Conservation (phyloP, 2,329 filamentous ascomycete species). For the Teratosphaeria destructans region DNA sequence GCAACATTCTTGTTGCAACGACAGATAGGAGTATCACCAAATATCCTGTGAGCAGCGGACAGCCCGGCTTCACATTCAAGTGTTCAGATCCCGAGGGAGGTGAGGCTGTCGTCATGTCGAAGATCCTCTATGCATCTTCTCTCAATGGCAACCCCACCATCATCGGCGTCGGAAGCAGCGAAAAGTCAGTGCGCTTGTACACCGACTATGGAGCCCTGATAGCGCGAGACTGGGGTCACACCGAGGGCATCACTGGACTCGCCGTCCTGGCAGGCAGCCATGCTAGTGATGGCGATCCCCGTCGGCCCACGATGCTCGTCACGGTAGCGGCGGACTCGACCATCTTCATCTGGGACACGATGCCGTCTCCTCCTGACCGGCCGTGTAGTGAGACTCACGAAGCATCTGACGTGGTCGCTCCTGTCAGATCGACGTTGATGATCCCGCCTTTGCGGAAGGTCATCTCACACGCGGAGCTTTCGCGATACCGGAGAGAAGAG, state of each 20-base stretch:
- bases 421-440: constrained; percentile 32
- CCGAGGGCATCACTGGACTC: constrained; percentile 82
- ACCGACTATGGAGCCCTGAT: constrained; percentile 70
- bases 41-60: constrained; percentile 46
- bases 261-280: constrained; percentile 44
- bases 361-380: constrained; percentile 1
- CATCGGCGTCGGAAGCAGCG: constrained; percentile 81
- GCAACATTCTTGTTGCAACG: constrained; percentile 47
- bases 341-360: constrained; percentile 39
- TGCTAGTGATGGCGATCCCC: background rate
- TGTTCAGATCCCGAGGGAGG: constrained; percentile 68
- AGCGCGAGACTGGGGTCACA: constrained; percentile 88
- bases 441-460: constrained; percentile 74
- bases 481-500: constrained; percentile 55
- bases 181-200: constrained; percentile 90
- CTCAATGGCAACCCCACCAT: constrained; percentile 55
- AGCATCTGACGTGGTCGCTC: background rate
- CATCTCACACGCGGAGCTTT: constrained; percentile 75
- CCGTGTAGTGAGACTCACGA: background rate
- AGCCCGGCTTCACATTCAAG: constrained; percentile 64
- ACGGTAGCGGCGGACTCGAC: constrained; percentile 42
- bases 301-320: constrained; percentile 22
- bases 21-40: constrained; percentile 55
- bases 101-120: constrained; percentile 76
- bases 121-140: constrained; percentile 53